Evolutionary conservation across 2,329 filamentous ascomycete species (phyloP).

Genomic region (Ophiostoma australiae): DNA sequence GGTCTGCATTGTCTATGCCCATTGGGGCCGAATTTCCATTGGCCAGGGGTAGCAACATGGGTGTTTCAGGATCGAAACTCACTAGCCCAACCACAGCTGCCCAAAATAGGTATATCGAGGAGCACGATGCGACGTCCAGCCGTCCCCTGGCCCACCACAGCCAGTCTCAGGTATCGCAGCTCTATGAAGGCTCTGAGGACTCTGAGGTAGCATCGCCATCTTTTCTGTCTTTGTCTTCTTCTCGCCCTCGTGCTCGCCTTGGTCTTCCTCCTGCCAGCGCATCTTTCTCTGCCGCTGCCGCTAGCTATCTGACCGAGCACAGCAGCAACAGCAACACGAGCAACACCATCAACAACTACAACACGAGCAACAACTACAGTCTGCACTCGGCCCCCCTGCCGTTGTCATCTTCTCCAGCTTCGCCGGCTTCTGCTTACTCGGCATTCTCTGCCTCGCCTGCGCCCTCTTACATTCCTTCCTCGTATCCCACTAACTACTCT

Average conservation of each 20-base stretch:
- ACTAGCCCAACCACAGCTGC: slow-evolving; percentile 28
- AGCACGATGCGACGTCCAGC: slow-evolving; percentile 35
- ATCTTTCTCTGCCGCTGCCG: slow-evolving; percentile 23
- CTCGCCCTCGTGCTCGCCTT: slow-evolving; percentile 13
- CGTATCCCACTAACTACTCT: slow-evolving; percentile 13
- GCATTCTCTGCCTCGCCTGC: slow-evolving; percentile 15
- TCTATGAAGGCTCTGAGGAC: slow-evolving; percentile 22
- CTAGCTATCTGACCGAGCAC: slow-evolving; percentile 15
- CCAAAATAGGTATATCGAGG: slow-evolving; percentile 33
- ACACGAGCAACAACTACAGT: slow-evolving; percentile 17
- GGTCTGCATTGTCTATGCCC: slow-evolving; percentile 36
- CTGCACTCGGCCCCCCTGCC: slow-evolving; percentile 6
- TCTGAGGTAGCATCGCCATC: background rate
- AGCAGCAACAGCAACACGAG: slow-evolving; percentile 10
- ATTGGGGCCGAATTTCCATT: slow-evolving; percentile 36
- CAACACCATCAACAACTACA: background rate
- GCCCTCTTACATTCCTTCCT: slow-evolving; percentile 12
- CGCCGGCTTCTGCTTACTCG: background rate
- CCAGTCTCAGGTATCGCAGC: slow-evolving; percentile 24
- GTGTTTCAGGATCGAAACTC: slow-evolving; percentile 46
- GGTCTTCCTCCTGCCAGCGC: slow-evolving; percentile 21
- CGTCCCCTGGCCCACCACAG: slow-evolving; percentile 20
- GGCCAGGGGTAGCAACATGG: slow-evolving; percentile 36
- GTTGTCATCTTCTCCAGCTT: slow-evolving; percentile 16
- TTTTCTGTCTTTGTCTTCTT: slow-evolving; percentile 8